These are phyloP conservation scores for Podospora tetraspora DNA, from an alignment of 495 filamentous ascomycete species.

Conservation along the genomic window DNA sequence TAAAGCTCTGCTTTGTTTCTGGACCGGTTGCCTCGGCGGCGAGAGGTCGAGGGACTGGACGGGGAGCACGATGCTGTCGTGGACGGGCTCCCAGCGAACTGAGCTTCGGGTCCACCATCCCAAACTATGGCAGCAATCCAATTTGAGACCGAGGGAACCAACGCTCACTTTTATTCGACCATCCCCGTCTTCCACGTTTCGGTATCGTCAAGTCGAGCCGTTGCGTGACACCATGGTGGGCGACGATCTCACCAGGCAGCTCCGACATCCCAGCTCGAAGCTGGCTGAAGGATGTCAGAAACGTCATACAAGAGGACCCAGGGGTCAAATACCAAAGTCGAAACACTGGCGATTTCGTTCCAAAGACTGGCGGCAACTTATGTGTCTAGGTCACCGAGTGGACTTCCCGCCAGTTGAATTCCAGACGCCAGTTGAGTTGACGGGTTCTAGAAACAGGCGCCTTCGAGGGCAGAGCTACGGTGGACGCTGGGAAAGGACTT, in stretches of 20 bases:
- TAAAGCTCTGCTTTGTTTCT: background rate
- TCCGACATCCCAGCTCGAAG: background rate
- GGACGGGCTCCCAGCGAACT: background rate
- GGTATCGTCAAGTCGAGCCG: background rate
- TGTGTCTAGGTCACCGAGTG: background rate
- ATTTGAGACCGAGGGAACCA: background rate
- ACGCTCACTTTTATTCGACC: background rate
- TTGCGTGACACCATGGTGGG: background rate
- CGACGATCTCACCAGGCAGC: background rate
- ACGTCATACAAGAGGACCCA: background rate
- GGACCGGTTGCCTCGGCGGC: background rate
- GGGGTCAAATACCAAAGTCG: background rate
- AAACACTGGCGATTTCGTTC: background rate
- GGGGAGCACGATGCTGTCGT: background rate
- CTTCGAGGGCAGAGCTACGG: background rate
- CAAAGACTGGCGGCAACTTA: background rate
- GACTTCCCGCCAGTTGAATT: background rate
- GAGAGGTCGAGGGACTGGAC: background rate
- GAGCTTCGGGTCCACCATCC: background rate
- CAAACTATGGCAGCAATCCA: background rate
- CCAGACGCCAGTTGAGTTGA: background rate
- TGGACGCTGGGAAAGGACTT: background rate
- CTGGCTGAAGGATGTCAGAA: background rate
- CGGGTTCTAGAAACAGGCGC: background rate
- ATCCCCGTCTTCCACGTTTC: background rate